Evolutionary conservation across 768 basidiomycete species (phyloP).

Genomic region (Phylloporus scabripes): DNA sequence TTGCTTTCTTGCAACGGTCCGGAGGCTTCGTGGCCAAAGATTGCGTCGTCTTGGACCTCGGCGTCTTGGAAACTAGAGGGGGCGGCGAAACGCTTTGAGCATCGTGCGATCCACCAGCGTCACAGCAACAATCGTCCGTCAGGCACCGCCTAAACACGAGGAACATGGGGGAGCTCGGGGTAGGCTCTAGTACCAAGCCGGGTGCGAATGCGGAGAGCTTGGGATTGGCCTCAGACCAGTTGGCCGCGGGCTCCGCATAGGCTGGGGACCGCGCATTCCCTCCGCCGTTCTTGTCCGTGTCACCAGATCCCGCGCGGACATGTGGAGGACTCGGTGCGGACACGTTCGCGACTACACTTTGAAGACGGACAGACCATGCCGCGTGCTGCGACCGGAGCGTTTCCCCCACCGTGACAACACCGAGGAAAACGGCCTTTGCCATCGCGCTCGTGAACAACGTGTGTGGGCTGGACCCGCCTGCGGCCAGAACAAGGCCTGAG

Average conservation of each 20-base stretch:
- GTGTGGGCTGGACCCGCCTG: conserved; percentile 2
- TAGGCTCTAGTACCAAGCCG: background rate
- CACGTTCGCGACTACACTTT: background rate
- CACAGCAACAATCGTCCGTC: conserved; percentile 12
- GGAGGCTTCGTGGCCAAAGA: background rate
- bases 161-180: conserved; percentile 2
- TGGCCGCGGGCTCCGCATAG: background rate
- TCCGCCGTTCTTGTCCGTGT: background rate
- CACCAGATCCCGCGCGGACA: background rate
- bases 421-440: conserved; percentile 7
- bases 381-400: conserved; percentile 12
- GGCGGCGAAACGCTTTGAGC: background rate
- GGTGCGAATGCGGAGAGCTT: background rate
- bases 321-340: background rate
- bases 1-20: background rate
- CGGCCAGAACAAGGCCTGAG: background rate
- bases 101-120: background rate
- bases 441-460: conserved; percentile 4
- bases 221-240: background rate
- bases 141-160: conserved; percentile 11
- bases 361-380: conserved; percentile 13
- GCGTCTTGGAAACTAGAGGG: background rate
- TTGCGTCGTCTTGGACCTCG: background rate
- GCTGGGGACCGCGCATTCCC: background rate
- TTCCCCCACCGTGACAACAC: conserved; percentile 9